Evolutionary conservation across 768 basidiomycete species (phyloP).

Genomic region (Galerina marginata): DNA sequence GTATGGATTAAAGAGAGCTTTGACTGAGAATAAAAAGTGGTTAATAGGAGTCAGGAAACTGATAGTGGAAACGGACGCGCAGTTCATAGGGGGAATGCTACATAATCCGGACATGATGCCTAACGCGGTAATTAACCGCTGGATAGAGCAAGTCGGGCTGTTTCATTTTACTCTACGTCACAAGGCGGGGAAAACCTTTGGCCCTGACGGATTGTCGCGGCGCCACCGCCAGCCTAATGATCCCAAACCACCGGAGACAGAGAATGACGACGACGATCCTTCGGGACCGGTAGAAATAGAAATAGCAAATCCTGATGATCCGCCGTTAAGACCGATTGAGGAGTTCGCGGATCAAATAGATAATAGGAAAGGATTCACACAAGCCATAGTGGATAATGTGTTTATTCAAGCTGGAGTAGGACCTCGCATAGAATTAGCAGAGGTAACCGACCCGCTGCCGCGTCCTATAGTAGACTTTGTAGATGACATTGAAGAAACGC

Average conservation of each 20-base stretch:
- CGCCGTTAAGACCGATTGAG: conserved; percentile 24
- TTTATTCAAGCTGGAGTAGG: not conserved
- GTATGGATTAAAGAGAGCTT: conserved; percentile 36
- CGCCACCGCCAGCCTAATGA: conserved; percentile 20
- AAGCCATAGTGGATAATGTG: too few relatives aligned
- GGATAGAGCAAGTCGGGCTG: conserved; percentile 38
- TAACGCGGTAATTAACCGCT: conserved; percentile 39
- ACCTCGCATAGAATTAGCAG: not conserved
- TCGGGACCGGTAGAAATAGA: conserved; percentile 34
- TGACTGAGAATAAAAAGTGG: conserved; percentile 23
- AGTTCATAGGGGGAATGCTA: conserved; percentile 41
- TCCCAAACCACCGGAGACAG: not conserved
- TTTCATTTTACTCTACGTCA: conserved; percentile 40
- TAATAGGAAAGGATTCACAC: not conserved
- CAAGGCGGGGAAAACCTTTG: conserved; percentile 30
- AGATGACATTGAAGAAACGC: too few relatives aligned
- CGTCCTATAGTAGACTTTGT: not conserved
- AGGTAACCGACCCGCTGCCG: not conserved
- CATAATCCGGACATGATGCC: conserved; percentile 39
- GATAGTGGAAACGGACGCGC: conserved; percentile 35
- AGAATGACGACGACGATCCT: not conserved
- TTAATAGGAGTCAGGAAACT: conserved; percentile 33
- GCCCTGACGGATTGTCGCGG: conserved; percentile 38
- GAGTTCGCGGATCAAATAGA: not conserved
- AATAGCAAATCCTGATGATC: conserved; percentile 6